Evolutionary conservation across 2,329 filamentous ascomycete genomes (phyloP).

Genomic region (Sodiomyces alkalinus): DNA sequence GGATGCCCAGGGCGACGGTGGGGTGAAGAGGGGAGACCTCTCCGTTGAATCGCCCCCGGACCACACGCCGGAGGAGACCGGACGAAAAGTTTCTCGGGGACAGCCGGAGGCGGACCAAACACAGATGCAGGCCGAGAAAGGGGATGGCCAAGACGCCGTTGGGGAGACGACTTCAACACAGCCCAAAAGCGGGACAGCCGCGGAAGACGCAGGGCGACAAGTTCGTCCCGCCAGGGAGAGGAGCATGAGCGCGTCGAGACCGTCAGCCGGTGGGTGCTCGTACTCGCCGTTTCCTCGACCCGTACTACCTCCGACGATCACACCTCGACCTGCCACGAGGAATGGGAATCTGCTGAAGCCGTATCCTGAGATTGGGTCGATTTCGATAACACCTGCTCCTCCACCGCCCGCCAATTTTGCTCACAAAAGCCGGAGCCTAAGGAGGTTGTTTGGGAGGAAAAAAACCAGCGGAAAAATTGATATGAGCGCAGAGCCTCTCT

Average conservation of each 20-base stretch:
- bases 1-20: background rate
- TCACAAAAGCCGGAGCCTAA: slow-evolving; percentile 19
- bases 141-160: background rate
- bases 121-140: background rate
- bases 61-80: slow-evolving; percentile 2
- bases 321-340: background rate
- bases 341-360: background rate
- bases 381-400: background rate
- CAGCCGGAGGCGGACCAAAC: background rate
- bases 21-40: too few relatives aligned
- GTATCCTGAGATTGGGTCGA: too few relatives aligned
- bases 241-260: slow-evolving; percentile 2
- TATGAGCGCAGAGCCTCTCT: background rate
- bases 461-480: slow-evolving; percentile 1
- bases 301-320: background rate
- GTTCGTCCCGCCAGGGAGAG: background rate
- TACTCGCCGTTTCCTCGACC: slow-evolving; percentile 5
- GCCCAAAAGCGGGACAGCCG: background rate
- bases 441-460: slow-evolving; percentile 23
- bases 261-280: background rate
- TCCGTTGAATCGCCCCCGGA: too few relatives aligned
- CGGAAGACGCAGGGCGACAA: background rate
- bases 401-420: slow-evolving; percentile 13
- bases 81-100: too few relatives aligned
- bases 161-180: background rate